These are phyloP conservation scores for Aspergillus olivimuriae DNA, from an alignment of 495 filamentous ascomycete species.

Conservation along the genomic window DNA sequence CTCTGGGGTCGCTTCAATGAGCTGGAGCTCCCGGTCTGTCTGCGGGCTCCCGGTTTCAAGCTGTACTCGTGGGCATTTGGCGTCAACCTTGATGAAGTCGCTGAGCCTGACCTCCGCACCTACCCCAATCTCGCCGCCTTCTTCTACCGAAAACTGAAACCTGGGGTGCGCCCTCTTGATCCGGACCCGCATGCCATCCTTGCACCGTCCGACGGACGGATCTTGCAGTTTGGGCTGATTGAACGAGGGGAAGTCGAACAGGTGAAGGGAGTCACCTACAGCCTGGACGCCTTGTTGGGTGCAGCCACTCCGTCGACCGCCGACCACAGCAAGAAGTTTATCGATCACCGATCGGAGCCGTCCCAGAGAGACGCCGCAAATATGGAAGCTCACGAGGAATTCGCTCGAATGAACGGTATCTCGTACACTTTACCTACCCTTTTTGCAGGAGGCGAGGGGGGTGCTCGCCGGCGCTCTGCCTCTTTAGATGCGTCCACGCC, in stretches of 20 bases:
- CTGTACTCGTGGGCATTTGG: slow-evolving; percentile 91
- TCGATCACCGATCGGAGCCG: slow-evolving; percentile 21
- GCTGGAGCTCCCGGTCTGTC: slow-evolving; percentile 78
- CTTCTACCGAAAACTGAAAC: slow-evolving; percentile 93
- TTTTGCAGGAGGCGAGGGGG: slow-evolving; percentile 59
- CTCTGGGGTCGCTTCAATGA: slow-evolving; percentile 97
- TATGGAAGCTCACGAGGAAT: slow-evolving; percentile 77
- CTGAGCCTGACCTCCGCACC: slow-evolving; percentile 76
- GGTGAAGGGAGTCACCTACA: slow-evolving; percentile 98
- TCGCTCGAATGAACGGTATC: slow-evolving; percentile 93
- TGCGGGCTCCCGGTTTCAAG: slow-evolving; percentile 91
- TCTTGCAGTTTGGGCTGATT: slow-evolving; percentile 89
- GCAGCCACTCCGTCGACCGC: slow-evolving; percentile 43
- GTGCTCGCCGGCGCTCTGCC: slow-evolving; percentile 22
- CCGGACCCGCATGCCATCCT: slow-evolving; percentile 70
- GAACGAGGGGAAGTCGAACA: slow-evolving; percentile 94
- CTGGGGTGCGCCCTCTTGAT: slow-evolving; percentile 82
- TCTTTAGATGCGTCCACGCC: slow-evolving; percentile 59
- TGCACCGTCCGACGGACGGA: slow-evolving; percentile 80
- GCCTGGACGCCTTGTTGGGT: slow-evolving; percentile 84
- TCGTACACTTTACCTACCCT: slow-evolving; percentile 89
- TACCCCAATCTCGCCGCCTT: slow-evolving; percentile 94
- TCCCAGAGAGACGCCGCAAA: slow-evolving; percentile 35
- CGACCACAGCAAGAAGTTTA: slow-evolving; percentile 34
- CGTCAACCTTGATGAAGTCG: slow-evolving; percentile 83